Conservation (phyloP, 768 basidiomycete genomes). For the Tricholoma furcatifolium region DNA sequence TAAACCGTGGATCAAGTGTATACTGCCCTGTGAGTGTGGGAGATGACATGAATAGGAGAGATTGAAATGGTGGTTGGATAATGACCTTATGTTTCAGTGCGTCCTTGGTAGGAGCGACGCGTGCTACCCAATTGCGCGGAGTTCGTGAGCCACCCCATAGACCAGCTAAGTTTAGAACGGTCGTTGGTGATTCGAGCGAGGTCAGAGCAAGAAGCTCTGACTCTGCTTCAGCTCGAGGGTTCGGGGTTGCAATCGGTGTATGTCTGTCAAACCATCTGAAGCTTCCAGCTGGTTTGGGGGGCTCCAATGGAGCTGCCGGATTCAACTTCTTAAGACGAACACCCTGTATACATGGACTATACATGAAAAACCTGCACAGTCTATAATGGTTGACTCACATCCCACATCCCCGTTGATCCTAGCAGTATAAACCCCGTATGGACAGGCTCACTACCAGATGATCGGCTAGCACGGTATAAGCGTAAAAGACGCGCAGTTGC, state of each 20-base stretch:
- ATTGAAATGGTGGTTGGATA: neutral
- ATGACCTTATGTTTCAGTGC: conserved; percentile 47
- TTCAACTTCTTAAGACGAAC: neutral
- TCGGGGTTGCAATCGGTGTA: conserved; percentile 39
- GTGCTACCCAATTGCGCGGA: conserved; percentile 48
- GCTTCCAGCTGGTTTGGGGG: conserved; percentile 7
- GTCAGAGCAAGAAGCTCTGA: conserved; percentile 50
- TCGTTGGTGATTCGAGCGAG: conserved; percentile 33
- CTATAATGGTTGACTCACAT: conserved; percentile 34
- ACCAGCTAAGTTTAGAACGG: conserved; percentile 61
- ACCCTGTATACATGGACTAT: neutral
- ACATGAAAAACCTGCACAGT: neutral
- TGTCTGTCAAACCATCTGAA: conserved; percentile 52
- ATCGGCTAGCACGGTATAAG: conserved; percentile 40
- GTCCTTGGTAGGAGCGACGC: conserved; percentile 57
- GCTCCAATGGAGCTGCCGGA: neutral
- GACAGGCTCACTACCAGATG: neutral
- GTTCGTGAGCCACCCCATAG: conserved; percentile 59
- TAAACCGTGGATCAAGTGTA: conserved; percentile 61
- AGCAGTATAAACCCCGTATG: conserved; percentile 54
- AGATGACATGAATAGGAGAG: neutral
- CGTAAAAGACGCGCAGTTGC: conserved; percentile 46
- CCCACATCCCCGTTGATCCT: conserved; percentile 62
- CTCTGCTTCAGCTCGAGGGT: conserved; percentile 50
- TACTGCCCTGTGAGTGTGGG: conserved; percentile 39